Percentiles rank a stretch among this genome's conserved stretches.
Conservation (phyloP, 176 grass and related monocot species). For the Cymbopogon citratus region DNA sequence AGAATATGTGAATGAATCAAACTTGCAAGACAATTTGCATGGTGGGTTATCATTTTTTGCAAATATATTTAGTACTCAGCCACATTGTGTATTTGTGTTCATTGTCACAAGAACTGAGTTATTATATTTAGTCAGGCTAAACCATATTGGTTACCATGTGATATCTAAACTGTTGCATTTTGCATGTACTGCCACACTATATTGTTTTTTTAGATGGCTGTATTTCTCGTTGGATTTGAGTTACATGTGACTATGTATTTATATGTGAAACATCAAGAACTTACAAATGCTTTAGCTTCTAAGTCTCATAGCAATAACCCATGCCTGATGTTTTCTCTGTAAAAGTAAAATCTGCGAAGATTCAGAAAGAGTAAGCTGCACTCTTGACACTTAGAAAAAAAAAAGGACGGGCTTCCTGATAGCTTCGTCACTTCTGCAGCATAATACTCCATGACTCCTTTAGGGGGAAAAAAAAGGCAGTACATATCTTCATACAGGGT, state of each 20-base stretch:
- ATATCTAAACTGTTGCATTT: neutral
- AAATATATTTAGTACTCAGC: neutral
- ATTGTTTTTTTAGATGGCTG: neutral
- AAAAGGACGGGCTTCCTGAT: neutral
- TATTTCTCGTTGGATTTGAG: neutral
- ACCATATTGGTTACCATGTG: neutral
- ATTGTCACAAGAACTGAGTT: neutral
- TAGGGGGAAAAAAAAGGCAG: neutral
- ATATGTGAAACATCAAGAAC: neutral
- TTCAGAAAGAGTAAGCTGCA: neutral
- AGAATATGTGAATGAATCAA: neutral
- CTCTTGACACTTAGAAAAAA: neutral
- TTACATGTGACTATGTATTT: neutral
- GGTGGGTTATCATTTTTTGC: neutral
- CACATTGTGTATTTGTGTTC: neutral
- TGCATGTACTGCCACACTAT: neutral
- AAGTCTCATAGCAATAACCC: neutral
- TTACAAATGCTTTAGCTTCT: neutral
- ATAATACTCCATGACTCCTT: neutral
- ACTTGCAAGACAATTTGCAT: neutral
- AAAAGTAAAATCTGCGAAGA: neutral
- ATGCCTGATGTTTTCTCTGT: neutral
- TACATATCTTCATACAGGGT: neutral
- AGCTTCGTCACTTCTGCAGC: neutral
- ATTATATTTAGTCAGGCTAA: neutral